Conservation (phyloP, 371 early-diverging fungal species). For the Choanephora cucurbitarum region DNA sequence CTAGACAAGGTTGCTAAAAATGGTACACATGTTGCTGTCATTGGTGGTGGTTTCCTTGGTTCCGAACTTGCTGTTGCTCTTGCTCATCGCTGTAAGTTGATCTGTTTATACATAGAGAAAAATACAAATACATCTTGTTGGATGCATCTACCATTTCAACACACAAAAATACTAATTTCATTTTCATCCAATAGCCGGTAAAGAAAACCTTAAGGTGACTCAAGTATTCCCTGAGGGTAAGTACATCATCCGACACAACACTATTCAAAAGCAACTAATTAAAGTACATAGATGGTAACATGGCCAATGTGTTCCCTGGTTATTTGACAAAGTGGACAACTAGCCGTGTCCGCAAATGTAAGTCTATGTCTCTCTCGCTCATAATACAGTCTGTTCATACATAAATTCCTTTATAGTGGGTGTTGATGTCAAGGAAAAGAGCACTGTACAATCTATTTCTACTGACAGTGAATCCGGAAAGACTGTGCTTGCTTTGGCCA, state of each 20-base stretch:
- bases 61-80: constrained; percentile 73
- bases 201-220: constrained; percentile 58
- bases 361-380: not conserved
- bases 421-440: constrained; percentile 58
- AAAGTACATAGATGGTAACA: constrained; percentile 56
- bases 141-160: too few relatives aligned
- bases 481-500: constrained; percentile 50
- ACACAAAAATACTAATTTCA: too few relatives aligned
- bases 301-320: constrained; percentile 72
- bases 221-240: constrained; percentile 73
- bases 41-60: constrained; percentile 82
- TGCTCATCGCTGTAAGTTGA: constrained; percentile 52
- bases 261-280: too few relatives aligned
- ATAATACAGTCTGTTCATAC: too few relatives aligned
- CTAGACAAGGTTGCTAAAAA: constrained; percentile 57
- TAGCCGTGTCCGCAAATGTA: constrained; percentile 53
- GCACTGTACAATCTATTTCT: constrained; percentile 46
- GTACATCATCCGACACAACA: too few relatives aligned
- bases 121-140: too few relatives aligned
- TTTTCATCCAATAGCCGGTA: constrained; percentile 32
- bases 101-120: too few relatives aligned
- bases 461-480: constrained; percentile 41
- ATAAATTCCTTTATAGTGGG: constrained; percentile 44
- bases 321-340: constrained; percentile 78
- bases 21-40: constrained; percentile 59